A percentile compares a stretch with the other conserved stretches of the same genome.
Evolutionary conservation across 306 rosid genomes (phyloP).

Genomic region (Cucumis hystrix): DNA sequence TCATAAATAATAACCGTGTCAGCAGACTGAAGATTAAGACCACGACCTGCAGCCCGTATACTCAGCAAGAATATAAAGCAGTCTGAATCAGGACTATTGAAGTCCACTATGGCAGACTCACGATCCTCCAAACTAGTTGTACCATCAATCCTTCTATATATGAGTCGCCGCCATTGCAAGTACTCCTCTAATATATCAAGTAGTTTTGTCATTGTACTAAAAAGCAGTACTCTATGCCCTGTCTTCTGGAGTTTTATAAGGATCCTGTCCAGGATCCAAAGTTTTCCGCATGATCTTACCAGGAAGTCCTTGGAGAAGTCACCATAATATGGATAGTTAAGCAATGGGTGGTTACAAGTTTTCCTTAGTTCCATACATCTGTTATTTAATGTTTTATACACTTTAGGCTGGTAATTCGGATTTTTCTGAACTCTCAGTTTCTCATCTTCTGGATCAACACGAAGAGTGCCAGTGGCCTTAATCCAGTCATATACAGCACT

Average conservation of each 20-base stretch:
- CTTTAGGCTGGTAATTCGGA: slow-evolving; percentile 60
- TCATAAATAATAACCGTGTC: slow-evolving; percentile 95
- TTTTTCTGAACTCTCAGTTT: slow-evolving; percentile 47
- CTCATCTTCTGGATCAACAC: slow-evolving; percentile 95
- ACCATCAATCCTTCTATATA: slow-evolving; percentile 89
- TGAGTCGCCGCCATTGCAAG: slow-evolving; percentile 77
- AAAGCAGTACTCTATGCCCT: slow-evolving; percentile 89
- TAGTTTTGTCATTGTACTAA: slow-evolving; percentile 96
- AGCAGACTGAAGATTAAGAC: slow-evolving; percentile 98
- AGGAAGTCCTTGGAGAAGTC: slow-evolving; percentile 61
- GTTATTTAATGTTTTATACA: slow-evolving; percentile 75
- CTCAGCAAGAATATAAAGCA: slow-evolving; percentile 97
- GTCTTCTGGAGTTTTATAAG: slow-evolving; percentile 90
- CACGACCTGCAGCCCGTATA: slow-evolving; percentile 97
- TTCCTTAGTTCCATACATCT: slow-evolving; percentile 98
- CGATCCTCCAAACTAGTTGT: slow-evolving; percentile 97
- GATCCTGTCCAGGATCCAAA: slow-evolving; percentile 91
- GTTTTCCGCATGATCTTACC: slow-evolving; percentile 78
- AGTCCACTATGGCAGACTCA: slow-evolving; percentile 91
- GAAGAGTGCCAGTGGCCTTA: slow-evolving; percentile 89
- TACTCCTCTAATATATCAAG: slow-evolving; percentile 91
- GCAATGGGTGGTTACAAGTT: slow-evolving; percentile 92
- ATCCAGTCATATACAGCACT: slow-evolving; percentile 94
- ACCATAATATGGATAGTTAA: slow-evolving; percentile 60
- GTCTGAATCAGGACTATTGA: slow-evolving; percentile 62